Evolutionary conservation across 208 protist genomes (phyloP).

Genomic region (Sergeia podlipaevii): DNA sequence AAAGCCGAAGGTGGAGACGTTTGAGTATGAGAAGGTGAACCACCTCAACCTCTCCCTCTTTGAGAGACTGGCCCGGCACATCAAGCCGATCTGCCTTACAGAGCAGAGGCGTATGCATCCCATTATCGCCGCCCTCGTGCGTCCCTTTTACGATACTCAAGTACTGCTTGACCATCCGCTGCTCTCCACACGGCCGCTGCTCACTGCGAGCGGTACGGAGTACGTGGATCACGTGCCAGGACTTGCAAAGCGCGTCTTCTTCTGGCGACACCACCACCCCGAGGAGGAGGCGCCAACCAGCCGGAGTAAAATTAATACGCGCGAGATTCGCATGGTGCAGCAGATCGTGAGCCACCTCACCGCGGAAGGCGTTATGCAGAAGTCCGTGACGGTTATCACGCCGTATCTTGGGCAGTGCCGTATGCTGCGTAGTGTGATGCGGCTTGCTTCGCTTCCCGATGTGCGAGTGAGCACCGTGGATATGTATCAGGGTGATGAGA

Average conservation of each 20-base stretch:
- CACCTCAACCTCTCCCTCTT: slow-evolving; percentile 89
- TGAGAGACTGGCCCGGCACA: slow-evolving; percentile 66
- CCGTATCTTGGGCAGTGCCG: slow-evolving; percentile 93
- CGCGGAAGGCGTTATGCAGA: slow-evolving; percentile 80
- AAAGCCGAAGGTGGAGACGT: slow-evolving; percentile 91
- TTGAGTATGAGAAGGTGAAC: slow-evolving; percentile 85
- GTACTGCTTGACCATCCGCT: slow-evolving; percentile 56
- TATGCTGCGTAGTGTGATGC: slow-evolving; percentile 71
- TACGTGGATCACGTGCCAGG: slow-evolving; percentile 54
- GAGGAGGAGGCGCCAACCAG: slow-evolving; percentile 77
- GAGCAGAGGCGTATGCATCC: slow-evolving; percentile 92
- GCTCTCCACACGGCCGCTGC: slow-evolving; percentile 50
- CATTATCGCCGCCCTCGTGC: slow-evolving; percentile 71
- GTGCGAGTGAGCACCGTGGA: slow-evolving; percentile 92
- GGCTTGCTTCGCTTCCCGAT: slow-evolving; percentile 59
- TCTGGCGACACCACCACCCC: slow-evolving; percentile 85
- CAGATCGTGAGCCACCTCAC: slow-evolving; percentile 69
- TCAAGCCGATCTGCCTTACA: slow-evolving; percentile 64
- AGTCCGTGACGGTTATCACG: slow-evolving; percentile 92
- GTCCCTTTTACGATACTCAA: slow-evolving; percentile 80
- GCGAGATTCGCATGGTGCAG: slow-evolving; percentile 78
- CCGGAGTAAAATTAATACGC: slow-evolving; percentile 85
- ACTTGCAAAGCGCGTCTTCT: slow-evolving; percentile 71
- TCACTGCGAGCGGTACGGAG: slow-evolving; percentile 22
- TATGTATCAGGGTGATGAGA: slow-evolving; percentile 95